Base-by-base conservation (phyloP, 192 early-diverging fungal species). In the Rhizophagus clarus region DNA sequence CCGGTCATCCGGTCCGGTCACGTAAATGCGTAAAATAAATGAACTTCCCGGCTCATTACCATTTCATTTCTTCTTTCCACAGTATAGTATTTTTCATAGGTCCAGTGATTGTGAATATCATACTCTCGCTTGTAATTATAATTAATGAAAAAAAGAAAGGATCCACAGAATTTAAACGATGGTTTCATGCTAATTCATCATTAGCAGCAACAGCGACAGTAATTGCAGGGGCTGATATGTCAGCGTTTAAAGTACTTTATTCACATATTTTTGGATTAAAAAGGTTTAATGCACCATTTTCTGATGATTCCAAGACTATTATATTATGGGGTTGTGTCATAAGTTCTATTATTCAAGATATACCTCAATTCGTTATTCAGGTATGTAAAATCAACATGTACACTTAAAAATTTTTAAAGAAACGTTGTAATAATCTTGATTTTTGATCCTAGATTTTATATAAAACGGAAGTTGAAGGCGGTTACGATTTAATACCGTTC, bases 341-440 rank as follows among this genome's bases (percentile, higher is more conserved):
- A 11, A 72, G 12, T 40, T 47, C 32, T 42, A 15, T 72, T 42
- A 42, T 45, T 0, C n/a, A 47, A n/a, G 71, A 42, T 72, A 3
- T 72, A 47, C 71, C 71, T 15, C 71, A 72, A 47, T 72, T 72
- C 24, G 40, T 72, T 42, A 72, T 72, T 45, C 71, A 72, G 40
- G 71, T 72, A 22, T 9, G 71, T 42, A 71, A 8, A 42, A 7
- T 56, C 14, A 3, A 56, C 22, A 56, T 4, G 49, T 51, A 15
- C 51, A 20, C 5, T 5, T 4, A 20, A 22, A 17, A 4, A 56
- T 56, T 56, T 17, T 56, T 56, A 56, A 56, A 56, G 17, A 56
- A 56, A 56, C 4, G 4, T n/a, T 20, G 17, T 22, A 56, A 56
- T 51, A 20, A 17, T 56, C n/a, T 56, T 22, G 51, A 56, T 6